Conservation (phyloP, 257 asterid genomes). For the Solanum etuberosum region DNA sequence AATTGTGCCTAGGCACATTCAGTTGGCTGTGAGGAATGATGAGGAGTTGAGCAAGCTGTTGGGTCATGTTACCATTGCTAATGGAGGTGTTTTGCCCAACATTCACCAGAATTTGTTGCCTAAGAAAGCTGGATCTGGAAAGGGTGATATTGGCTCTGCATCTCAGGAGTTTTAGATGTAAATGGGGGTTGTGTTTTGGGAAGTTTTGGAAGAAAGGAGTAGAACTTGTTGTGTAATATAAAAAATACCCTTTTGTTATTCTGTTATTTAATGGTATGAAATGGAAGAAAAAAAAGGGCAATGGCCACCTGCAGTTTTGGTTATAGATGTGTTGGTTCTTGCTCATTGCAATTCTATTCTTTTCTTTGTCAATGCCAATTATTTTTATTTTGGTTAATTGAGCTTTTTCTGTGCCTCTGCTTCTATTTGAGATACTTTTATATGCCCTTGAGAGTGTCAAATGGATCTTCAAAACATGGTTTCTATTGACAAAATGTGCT, state of each 20-base stretch:
- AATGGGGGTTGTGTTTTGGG: not conserved
- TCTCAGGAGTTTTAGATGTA: slow-evolving; percentile 6
- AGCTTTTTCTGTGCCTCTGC: not conserved
- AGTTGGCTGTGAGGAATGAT: slow-evolving; percentile 7
- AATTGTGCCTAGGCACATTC: slow-evolving; percentile 6
- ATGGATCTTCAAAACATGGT: no score
- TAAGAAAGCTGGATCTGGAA: not conserved
- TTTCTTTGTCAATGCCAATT: not conserved
- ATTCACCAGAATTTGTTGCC: slow-evolving; percentile 7
- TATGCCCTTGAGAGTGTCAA: no score
- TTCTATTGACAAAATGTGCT: no score
- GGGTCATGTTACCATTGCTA: slow-evolving; percentile 2
- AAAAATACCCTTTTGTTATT: not conserved
- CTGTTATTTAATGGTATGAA: not conserved
- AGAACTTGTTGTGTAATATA: not conserved
- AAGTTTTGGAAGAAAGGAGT: not conserved
- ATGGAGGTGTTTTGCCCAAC: slow-evolving; percentile 6
- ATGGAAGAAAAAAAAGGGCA: not conserved
- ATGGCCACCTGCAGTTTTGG: not conserved
- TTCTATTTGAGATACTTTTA: not conserved
- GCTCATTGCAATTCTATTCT: not conserved
- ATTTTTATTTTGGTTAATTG: not conserved
- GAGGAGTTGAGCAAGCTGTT: slow-evolving; percentile 6
- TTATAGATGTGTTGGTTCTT: not conserved
- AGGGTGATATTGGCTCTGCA: slow-evolving; percentile 5